These are phyloP conservation scores for Cadophora luteo-olivacea DNA, from an alignment of 2,329 filamentous ascomycete genomes.

Conservation along the genomic window DNA sequence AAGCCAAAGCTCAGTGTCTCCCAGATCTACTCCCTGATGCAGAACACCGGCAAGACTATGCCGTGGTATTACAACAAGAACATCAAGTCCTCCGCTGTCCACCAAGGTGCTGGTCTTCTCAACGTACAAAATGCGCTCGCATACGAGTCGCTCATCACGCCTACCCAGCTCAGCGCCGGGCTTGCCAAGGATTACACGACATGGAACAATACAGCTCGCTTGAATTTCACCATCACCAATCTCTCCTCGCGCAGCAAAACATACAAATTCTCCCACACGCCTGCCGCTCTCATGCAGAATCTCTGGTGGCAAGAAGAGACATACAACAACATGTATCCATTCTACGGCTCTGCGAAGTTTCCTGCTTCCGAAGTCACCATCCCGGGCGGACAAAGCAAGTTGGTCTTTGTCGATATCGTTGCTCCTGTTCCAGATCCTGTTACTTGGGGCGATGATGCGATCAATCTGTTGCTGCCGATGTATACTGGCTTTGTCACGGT, in stretches of 20 bases:
- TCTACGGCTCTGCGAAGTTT: slow-evolving; percentile 3
- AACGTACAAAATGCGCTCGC: not conserved
- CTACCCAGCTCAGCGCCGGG: not conserved
- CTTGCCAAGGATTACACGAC: not conserved
- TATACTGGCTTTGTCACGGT: slow-evolving; percentile 3
- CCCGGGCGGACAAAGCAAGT: not conserved
- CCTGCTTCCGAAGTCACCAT: not conserved
- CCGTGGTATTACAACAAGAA: slow-evolving; percentile 11
- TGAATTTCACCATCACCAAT: slow-evolving; percentile 8
- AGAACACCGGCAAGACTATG: not conserved
- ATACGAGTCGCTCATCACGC: not conserved
- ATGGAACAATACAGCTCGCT: slow-evolving; percentile 2
- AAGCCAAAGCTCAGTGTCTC: not conserved
- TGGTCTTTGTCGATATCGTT: slow-evolving; percentile 2
- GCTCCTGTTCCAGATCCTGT: slow-evolving; percentile 1
- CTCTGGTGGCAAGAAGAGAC: slow-evolving; percentile 13
- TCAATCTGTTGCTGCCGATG: slow-evolving; percentile 6
- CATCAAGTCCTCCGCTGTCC: slow-evolving; percentile 3
- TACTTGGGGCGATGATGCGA: slow-evolving; percentile 6
- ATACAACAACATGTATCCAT: slow-evolving; percentile 15
- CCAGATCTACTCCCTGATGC: slow-evolving; percentile 9
- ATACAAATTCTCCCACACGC: slow-evolving; percentile 15
- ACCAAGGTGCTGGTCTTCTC: slow-evolving; percentile 5
- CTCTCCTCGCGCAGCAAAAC: not conserved
- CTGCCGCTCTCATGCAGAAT: not conserved